Evolutionary conservation across 257 asterid genomes (phyloP).

Genomic region (Cordia subcordata): DNA sequence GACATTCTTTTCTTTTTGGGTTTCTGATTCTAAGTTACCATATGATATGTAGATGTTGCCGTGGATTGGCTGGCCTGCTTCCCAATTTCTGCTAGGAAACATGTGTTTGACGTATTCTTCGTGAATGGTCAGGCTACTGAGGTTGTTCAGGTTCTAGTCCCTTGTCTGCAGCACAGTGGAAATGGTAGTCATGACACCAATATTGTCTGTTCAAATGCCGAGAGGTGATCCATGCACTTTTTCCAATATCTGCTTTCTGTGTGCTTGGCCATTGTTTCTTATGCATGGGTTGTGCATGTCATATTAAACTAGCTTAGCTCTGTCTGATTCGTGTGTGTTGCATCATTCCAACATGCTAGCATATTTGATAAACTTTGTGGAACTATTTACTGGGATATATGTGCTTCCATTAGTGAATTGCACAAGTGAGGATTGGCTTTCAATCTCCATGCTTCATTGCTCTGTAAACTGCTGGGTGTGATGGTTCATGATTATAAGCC

Average conservation of each 20-base stretch:
- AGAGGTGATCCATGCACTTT: conserved; percentile 50
- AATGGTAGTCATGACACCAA: conserved; percentile 29
- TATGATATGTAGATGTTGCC: conserved; percentile 58
- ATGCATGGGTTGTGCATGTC: too few species aligned
- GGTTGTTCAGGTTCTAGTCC: conserved; percentile 64
- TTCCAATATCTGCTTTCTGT: neutral
- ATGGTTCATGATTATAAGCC: too few species aligned
- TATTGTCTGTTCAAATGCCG: conserved; percentile 66
- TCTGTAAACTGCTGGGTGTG: too few species aligned
- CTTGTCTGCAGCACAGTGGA: conserved; percentile 61
- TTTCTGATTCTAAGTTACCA: conserved; percentile 5
- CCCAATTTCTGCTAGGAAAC: conserved; percentile 77
- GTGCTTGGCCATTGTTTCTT: too few species aligned
- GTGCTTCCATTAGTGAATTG: too few species aligned
- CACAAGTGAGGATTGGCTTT: too few species aligned
- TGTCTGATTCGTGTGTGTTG: too few species aligned
- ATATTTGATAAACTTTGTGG: too few species aligned
- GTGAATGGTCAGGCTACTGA: conserved; percentile 54
- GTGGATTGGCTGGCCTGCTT: conserved; percentile 81
- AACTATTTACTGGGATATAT: too few species aligned
- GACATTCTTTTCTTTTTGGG: neutral
- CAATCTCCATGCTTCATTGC: too few species aligned
- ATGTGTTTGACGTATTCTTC: conserved; percentile 72
- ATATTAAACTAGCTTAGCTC: too few species aligned
- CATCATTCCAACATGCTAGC: too few species aligned